Evolutionary conservation across 495 filamentous ascomycete genomes (phyloP), one percentile per base, ranked within the genome.

Genomic region (Aspergillus sclerotiicarbonarius): DNA sequence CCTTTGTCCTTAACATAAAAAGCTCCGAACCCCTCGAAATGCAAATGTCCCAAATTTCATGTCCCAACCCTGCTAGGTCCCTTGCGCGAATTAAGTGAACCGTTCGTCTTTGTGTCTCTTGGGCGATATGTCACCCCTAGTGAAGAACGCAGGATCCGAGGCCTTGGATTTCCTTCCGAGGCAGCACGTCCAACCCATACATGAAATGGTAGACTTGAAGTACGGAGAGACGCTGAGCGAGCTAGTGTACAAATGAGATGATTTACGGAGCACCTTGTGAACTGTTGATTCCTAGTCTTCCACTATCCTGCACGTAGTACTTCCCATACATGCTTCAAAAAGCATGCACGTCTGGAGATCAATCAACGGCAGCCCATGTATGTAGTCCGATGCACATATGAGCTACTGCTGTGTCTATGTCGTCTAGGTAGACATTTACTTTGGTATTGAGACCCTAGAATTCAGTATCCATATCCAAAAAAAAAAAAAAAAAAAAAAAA

Each of bases 1-100:
- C 62, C 62, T 71, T 71, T 68, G 64, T 77, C 70, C 65, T 67
- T 74, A 69, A 70, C 66, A 60, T 61, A 73, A 73, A 72, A 70
- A 69, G 71, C 72, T 74, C 65, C 67, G 69, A 74, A 71, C 70
- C 64, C 68, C 63, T 69, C 65, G 70, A 77, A 76, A 75, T 74
- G 67, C 71, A 74, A 76, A 71, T 73, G 70, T 67, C 68, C 65
- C 37, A 59, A 65, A 64, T 61, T 59, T 64, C 41, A 61, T 52
- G 58, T 63, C 55, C 39, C 51, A 61, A 30, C 15, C 15, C 13
- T 20, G 6, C 30, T 19, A 52, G 29, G 37, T 41, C 37, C 31
- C n/a, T 6, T 41, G 13, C 37, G 37, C 37, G 12, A 41, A n/a
- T 15, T 41, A 15, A 41, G 37, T 41, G 37, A 41, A 15, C n/a